Evolutionary conservation across 345 rosid genomes (phyloP).

Genomic region (Populus deltoides): DNA sequence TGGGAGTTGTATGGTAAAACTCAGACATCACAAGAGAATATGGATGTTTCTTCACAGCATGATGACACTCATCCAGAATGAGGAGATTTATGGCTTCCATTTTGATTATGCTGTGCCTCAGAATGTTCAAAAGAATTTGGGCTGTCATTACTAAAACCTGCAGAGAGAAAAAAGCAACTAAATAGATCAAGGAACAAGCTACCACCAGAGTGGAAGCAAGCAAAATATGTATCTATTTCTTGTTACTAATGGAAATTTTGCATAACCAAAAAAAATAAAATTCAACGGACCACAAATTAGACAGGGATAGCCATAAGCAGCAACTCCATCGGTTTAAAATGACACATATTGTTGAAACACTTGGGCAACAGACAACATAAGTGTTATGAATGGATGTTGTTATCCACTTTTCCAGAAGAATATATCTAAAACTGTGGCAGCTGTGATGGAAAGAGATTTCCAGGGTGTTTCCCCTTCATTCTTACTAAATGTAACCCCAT

Average conservation of each 20-base stretch:
- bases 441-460: too few relatives aligned
- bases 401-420: too few relatives aligned
- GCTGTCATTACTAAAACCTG: slow-evolving; percentile 99
- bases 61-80: slow-evolving; percentile 95
- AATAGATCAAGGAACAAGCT: slow-evolving; percentile 13
- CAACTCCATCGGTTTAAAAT: neutral
- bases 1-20: slow-evolving; percentile 84
- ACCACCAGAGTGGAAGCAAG: slow-evolving; percentile 2
- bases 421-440: too few relatives aligned
- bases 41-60: slow-evolving; percentile 99
- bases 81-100: slow-evolving; percentile 89
- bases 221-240: neutral
- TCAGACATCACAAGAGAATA: slow-evolving; percentile 98
- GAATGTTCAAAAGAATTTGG: slow-evolving; percentile 85
- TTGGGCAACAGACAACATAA: neutral
- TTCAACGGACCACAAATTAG: neutral
- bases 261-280: neutral
- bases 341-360: neutral
- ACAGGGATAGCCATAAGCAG: neutral
- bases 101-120: slow-evolving; percentile 94
- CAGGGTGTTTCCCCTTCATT: too few relatives aligned
- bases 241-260: too few relatives aligned
- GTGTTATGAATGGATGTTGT: too few relatives aligned
- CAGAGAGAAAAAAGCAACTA: neutral
- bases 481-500: too few relatives aligned